Conservation (phyloP, 192 early-diverging fungal genomes). For the Chytriomyces hyalinus region DNA sequence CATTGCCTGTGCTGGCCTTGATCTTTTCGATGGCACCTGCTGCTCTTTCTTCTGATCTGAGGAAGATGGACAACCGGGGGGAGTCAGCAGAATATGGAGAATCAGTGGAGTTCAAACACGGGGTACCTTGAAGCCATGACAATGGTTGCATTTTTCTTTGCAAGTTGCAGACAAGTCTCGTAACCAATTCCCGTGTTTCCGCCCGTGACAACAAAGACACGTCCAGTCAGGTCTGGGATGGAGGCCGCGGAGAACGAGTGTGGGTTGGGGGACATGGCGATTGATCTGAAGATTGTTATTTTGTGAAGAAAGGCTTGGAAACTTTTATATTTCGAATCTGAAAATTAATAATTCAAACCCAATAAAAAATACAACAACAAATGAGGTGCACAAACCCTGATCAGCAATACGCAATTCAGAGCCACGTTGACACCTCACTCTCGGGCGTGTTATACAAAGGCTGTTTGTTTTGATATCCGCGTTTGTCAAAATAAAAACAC, state of each 20-base stretch:
- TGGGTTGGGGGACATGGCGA: background rate
- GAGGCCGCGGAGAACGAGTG: background rate
- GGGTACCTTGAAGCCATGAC: background rate
- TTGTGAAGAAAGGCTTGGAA: too few species aligned
- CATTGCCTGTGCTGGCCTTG: conserved; percentile 5
- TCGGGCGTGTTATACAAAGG: too few species aligned
- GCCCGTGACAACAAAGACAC: conserved; percentile 44
- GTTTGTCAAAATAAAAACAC: too few species aligned
- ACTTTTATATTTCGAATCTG: too few species aligned
- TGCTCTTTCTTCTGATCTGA: conserved; percentile 26
- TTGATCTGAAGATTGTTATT: background rate
- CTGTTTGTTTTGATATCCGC: too few species aligned
- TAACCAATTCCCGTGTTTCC: conserved; percentile 51
- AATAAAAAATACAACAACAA: too few species aligned
- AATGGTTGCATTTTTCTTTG: conserved; percentile 35
- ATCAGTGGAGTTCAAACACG: background rate
- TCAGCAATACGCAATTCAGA: too few species aligned
- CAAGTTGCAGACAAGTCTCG: conserved; percentile 30
- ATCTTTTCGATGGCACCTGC: conserved; percentile 29
- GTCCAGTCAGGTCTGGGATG: conserved; percentile 26
- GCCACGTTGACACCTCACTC: too few species aligned
- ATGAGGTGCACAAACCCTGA: too few species aligned
- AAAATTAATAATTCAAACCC: too few species aligned
- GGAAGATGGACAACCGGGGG: too few species aligned
- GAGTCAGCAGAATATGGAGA: too few species aligned